Conservation (phyloP, 2,329 filamentous ascomycete genomes). For the Paracoccidioides lutzii region DNA sequence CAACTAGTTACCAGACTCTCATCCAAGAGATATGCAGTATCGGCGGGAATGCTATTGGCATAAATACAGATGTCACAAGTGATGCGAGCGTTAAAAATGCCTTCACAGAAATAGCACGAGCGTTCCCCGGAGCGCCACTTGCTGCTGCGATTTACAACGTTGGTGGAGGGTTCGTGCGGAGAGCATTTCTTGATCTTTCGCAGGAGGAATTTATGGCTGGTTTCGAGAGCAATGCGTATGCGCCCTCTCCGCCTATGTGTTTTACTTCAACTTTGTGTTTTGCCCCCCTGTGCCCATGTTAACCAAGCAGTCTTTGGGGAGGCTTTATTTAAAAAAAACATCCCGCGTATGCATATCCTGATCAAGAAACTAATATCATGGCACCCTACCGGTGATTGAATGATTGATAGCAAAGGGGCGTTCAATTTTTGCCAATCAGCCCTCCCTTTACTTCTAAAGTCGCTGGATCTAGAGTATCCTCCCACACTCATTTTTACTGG, state of each 20-base stretch:
- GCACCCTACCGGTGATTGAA: neutral
- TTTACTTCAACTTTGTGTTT: neutral
- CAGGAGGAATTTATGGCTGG: conserved; percentile 44
- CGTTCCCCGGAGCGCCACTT: conserved; percentile 35
- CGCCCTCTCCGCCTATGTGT: conserved; percentile 2
- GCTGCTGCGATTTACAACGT: conserved; percentile 51
- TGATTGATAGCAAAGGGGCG: conserved; percentile 40
- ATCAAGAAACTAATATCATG: neutral
- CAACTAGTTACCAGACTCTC: conserved; percentile 42
- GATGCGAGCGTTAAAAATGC: conserved; percentile 40
- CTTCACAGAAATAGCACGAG: conserved; percentile 41
- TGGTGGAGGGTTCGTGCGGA: conserved; percentile 43
- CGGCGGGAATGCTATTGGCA: conserved; percentile 48
- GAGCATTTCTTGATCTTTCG: conserved; percentile 49
- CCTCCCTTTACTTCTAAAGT: conserved; percentile 56
- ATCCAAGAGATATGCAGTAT: conserved; percentile 46
- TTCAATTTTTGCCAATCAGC: conserved; percentile 63
- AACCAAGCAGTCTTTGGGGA: neutral
- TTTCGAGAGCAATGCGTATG: conserved; percentile 39
- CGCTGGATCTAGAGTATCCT: conserved; percentile 46
- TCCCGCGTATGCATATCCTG: neutral
- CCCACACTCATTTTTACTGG: conserved; percentile 68
- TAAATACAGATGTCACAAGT: conserved; percentile 47
- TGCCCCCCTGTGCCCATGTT: neutral
- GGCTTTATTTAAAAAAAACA: neutral